Base-by-base conservation (phyloP, 352 stramenopile genomes). In the Phytophthora palmivora region DNA sequence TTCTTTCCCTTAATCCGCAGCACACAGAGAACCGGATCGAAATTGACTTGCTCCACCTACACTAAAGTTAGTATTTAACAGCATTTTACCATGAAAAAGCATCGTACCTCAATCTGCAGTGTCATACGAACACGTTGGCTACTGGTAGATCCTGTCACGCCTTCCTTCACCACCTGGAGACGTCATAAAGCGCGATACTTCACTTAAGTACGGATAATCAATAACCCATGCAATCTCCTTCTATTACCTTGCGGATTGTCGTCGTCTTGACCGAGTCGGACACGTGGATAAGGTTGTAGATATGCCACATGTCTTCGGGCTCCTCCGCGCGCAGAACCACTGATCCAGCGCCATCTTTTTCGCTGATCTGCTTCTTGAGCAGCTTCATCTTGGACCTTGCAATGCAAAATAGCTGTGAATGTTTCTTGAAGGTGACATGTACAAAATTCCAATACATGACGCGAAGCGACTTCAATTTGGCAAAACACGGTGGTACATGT, bases 241-340 rank as follows among this genome's bases (percentile, higher is more conserved):
- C 33, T 43, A 37, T 21, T 3, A 99, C 97, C 83, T 99, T 99
- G 38, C 97, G 92, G 48, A 99, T 90, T 1, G 97, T 99, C 46
- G 93, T 98, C 46, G 95, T 98, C 58, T 97, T 95, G 36, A 99
- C 91, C 39, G 86, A 89, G 73, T 99, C 97, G 14, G 81, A 78
- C 41, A 89, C 84, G 66, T 97, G 86, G 36, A 99, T 97, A 34
- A 99, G 81, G 74, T 99, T 99, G 87, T 99, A 99, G 26, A 97
- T 85, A 66, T 99, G 97, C 96, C 97, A 99, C 79, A 99, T 97
- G 75, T 99, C 97, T 75, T 99, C 97, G 4, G 92, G 78, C 58
- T 98, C 97, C 72, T 98, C 95, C 7, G 97, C 95, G 37, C 93
- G 88, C 48, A 99, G 79, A 55, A 96, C 76, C 18, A 99, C 83